Conservation (phyloP, 179 eudicot species). For the Beta lomatogona region DNA sequence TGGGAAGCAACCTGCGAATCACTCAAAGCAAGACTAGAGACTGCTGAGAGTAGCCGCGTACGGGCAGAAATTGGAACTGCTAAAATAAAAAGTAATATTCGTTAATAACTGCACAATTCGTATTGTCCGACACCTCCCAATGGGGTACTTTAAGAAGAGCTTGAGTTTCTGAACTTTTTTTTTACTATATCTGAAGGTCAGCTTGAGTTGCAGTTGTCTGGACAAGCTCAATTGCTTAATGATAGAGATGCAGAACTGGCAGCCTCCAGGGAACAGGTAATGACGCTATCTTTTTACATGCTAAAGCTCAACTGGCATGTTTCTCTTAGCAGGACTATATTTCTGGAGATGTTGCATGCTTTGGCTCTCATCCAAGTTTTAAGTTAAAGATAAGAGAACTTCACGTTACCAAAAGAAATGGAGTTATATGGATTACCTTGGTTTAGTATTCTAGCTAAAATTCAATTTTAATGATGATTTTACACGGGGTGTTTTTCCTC, state of each 20-base stretch:
- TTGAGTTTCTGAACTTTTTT: constrained; percentile 12
- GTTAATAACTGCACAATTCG: constrained; percentile 7
- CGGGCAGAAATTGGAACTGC: constrained; percentile 88
- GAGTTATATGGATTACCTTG: background rate
- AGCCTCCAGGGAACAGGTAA: constrained; percentile 82
- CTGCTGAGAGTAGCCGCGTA: constrained; percentile 79
- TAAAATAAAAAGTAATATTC: constrained; percentile 70
- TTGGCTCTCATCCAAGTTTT: background rate
- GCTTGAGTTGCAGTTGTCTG: constrained; percentile 78
- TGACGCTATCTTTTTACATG: constrained; percentile 14
- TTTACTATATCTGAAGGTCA: constrained; percentile 59
- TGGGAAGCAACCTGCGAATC: constrained; percentile 64
- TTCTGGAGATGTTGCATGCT: background rate
- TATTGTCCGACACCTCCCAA: background rate
- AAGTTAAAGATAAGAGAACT: background rate
- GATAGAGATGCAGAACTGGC: constrained; percentile 67
- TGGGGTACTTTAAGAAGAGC: constrained; percentile 9
- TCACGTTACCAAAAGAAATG: background rate
- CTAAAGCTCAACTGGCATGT: background rate
- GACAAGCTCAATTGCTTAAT: constrained; percentile 68
- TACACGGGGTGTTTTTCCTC: background rate
- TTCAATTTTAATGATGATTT: too few species aligned
- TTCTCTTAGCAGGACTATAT: background rate
- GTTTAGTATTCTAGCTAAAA: background rate
- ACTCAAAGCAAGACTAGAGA: constrained; percentile 72